A percentile compares a stretch with the other conserved stretches of the same genome.
Conservation (phyloP, 768 basidiomycete genomes). For the Tephrocybe rancida region DNA sequence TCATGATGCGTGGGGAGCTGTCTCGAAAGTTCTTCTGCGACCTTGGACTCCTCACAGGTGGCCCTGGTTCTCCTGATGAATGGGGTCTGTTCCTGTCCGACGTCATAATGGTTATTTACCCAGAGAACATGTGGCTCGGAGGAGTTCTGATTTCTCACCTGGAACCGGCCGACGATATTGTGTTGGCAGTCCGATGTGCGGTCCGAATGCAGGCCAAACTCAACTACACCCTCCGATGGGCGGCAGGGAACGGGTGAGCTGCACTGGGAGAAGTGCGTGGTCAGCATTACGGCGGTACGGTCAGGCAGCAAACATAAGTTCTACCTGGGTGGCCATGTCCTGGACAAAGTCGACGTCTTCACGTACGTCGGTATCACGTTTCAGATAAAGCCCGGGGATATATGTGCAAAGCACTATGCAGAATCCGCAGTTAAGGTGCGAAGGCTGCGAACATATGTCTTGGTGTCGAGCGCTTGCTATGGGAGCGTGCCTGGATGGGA, state of each 20-base stretch:
- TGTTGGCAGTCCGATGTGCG: not conserved
- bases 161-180: constrained; percentile 1
- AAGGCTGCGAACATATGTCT: not conserved
- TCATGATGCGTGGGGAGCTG: not conserved
- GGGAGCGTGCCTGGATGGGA: not conserved
- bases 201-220: not conserved
- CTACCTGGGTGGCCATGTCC: not conserved
- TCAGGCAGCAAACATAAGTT: not conserved
- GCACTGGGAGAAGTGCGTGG: not conserved
- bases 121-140: not conserved
- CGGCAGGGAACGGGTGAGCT: not conserved
- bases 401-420: not conserved
- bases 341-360: not conserved
- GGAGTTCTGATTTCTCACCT: not conserved
- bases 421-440: not conserved
- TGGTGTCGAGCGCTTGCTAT: not conserved
- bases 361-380: not conserved
- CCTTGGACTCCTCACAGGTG: not conserved
- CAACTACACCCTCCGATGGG: not conserved
- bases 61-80: not conserved
- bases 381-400: not conserved
- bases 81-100: not conserved
- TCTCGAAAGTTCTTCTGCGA: not conserved
- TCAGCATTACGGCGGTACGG: not conserved
- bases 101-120: not conserved